Conservation (phyloP, 1,284 basidiomycete genomes). For the Sporisorium graminicola region DNA sequence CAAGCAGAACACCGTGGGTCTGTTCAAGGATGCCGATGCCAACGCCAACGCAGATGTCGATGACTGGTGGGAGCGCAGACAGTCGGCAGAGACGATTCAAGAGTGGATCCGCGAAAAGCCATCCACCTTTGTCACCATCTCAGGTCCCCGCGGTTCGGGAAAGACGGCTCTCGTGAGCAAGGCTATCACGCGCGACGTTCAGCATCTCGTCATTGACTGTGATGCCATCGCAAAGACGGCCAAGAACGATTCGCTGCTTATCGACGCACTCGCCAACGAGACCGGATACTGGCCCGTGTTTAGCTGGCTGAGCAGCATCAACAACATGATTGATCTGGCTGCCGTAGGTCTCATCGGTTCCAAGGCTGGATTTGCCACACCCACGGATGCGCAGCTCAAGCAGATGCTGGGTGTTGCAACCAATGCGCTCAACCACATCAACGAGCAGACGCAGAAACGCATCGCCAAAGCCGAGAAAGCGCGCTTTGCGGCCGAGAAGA, state of each 20-base stretch:
- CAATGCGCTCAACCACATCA: conserved; percentile 79
- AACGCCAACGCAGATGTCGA: conserved; percentile 64
- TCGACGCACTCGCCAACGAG: conserved; percentile 80
- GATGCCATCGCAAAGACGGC: conserved; percentile 78
- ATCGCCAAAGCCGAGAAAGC: conserved; percentile 51
- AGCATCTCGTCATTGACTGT: conserved; percentile 80
- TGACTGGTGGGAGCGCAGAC: conserved; percentile 84
- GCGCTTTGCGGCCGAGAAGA: conserved; percentile 43
- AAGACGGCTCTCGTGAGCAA: conserved; percentile 81
- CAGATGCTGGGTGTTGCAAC: conserved; percentile 84
- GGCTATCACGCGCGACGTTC: conserved; percentile 68
- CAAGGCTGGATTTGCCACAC: conserved; percentile 89
- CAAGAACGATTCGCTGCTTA: conserved; percentile 77
- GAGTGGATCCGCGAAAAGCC: conserved; percentile 82
- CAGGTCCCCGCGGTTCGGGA: conserved; percentile 92
- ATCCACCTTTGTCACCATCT: conserved; percentile 79
- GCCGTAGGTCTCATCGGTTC: conserved; percentile 93
- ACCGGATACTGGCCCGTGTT: conserved; percentile 78
- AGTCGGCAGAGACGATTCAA: conserved; percentile 79
- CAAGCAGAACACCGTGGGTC: conserved; percentile 53
- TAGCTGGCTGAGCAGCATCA: conserved; percentile 86
- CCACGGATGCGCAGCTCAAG: conserved; percentile 86
- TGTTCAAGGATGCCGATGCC: conserved; percentile 46
- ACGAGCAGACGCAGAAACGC: conserved; percentile 65
- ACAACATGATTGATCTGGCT: conserved; percentile 90